Conservation (phyloP, 31 red algal genomes). For the Bonnemaisonia californica region DNA sequence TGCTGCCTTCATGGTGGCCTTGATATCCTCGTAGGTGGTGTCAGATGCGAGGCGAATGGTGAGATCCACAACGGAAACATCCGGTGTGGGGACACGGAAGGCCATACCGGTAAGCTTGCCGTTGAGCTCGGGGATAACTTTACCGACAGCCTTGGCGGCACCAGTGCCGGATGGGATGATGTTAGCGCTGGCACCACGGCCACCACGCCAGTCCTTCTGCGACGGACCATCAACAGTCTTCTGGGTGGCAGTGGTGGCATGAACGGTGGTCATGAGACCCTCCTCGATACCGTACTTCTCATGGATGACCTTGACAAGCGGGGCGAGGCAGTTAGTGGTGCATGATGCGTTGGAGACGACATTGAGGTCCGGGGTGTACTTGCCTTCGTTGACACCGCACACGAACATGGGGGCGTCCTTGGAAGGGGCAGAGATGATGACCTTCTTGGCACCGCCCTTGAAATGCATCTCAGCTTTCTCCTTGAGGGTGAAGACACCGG, state of each 20-base stretch:
- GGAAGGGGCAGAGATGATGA: conserved; percentile 99
- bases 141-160: conserved; percentile 99
- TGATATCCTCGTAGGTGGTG: conserved; percentile 97
- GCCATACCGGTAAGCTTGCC: conserved; percentile 99
- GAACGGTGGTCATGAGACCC: conserved; percentile 99
- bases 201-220: conserved; percentile 99
- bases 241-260: conserved; percentile 98
- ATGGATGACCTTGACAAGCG: conserved; percentile 97
- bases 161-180: conserved; percentile 99
- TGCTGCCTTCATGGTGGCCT: conserved; percentile 96
- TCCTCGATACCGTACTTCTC: conserved; percentile 97
- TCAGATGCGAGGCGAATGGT: conserved; percentile 86
- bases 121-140: conserved; percentile 99
- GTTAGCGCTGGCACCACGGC: conserved; percentile 94
- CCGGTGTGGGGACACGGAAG: conserved; percentile 98
- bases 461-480: conserved; percentile 96
- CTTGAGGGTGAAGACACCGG: conserved; percentile 97
- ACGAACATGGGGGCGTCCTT: conserved; percentile 99
- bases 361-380: conserved; percentile 92
- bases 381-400: conserved; percentile 95
- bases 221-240: conserved; percentile 99
- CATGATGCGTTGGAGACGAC: conserved; percentile 99
- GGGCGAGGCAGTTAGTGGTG: conserved; percentile 99
- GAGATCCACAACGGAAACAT: conserved; percentile 98
- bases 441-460: conserved; percentile 98